Evolutionary conservation across 768 basidiomycete genomes (phyloP).

Genomic region (Pleurotus tuoliensis): DNA sequence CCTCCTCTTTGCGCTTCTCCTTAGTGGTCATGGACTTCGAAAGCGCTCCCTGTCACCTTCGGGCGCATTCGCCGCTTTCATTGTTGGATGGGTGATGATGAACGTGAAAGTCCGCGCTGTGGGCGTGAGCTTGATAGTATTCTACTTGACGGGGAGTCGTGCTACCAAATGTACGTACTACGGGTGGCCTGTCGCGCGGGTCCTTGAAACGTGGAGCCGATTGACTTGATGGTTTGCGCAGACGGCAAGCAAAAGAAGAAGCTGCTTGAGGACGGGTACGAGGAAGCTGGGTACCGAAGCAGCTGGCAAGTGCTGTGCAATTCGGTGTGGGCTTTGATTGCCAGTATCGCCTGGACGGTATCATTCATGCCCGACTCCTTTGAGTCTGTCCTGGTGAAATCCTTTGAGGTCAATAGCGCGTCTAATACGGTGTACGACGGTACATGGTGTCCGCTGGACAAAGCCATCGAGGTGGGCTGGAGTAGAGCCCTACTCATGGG

Average conservation of each 20-base stretch:
- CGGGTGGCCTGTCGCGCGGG: background rate
- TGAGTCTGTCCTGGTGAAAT: constrained; percentile 27
- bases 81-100: constrained; percentile 73
- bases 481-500: constrained; percentile 62
- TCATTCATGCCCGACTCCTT: constrained; percentile 42
- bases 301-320: constrained; percentile 85
- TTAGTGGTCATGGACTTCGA: constrained; percentile 66
- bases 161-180: constrained; percentile 72
- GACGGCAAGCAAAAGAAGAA: constrained; percentile 76
- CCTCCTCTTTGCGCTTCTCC: constrained; percentile 42
- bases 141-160: constrained; percentile 76
- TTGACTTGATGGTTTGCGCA: constrained; percentile 15
- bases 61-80: constrained; percentile 74
- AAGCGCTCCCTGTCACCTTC: constrained; percentile 73
- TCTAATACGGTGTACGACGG: constrained; percentile 14
- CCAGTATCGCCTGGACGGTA: constrained; percentile 61
- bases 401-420: constrained; percentile 21
- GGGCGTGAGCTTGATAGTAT: constrained; percentile 63
- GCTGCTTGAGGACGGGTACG: constrained; percentile 73
- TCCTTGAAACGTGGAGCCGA: background rate
- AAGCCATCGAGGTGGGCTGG: constrained; percentile 39
- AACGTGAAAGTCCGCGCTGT: constrained; percentile 63
- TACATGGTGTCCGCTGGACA: constrained; percentile 63
- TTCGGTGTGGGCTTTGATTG: constrained; percentile 60
- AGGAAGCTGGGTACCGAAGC: constrained; percentile 68